Percentiles rank a stretch among this genome's conserved stretches.
Evolutionary conservation across 2,329 filamentous ascomycete genomes (phyloP).

Genomic region (Trichoderma sp.): DNA sequence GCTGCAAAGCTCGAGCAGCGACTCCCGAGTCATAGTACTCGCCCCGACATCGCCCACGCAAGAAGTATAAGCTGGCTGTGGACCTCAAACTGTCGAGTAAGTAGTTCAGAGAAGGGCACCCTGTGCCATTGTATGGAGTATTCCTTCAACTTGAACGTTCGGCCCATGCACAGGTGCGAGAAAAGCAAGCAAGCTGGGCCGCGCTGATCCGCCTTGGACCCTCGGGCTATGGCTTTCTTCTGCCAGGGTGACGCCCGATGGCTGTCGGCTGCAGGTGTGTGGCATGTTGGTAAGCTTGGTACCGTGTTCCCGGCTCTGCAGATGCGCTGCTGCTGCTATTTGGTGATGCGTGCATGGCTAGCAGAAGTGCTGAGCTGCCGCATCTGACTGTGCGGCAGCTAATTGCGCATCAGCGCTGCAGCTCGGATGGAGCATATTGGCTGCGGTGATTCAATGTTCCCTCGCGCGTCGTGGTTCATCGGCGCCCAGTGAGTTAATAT

Average conservation of each 20-base stretch:
- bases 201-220: conserved; percentile 10
- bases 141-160: not conserved
- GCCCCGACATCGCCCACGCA: too few relatives aligned
- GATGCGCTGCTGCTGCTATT: conserved; percentile 16
- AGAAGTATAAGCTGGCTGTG: too few relatives aligned
- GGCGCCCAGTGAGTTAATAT: too few relatives aligned
- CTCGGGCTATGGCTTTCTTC: not conserved
- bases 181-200: conserved; percentile 1
- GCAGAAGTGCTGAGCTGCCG: not conserved
- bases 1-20: not conserved
- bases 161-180: not conserved
- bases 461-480: too few relatives aligned
- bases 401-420: not conserved
- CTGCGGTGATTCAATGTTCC: not conserved
- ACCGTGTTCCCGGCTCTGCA: conserved; percentile 26
- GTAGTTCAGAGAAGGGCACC: not conserved
- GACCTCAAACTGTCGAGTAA: too few relatives aligned
- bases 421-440: not conserved
- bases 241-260: conserved; percentile 11
- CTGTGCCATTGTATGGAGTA: not conserved
- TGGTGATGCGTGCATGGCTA: not conserved
- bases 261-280: not conserved
- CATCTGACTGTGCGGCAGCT: not conserved
- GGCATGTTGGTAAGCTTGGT: conserved; percentile 23
- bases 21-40: too few relatives aligned